Evolutionary conservation across 352 stramenopile species (phyloP).

Genomic region (Phytopythium aichiense): DNA sequence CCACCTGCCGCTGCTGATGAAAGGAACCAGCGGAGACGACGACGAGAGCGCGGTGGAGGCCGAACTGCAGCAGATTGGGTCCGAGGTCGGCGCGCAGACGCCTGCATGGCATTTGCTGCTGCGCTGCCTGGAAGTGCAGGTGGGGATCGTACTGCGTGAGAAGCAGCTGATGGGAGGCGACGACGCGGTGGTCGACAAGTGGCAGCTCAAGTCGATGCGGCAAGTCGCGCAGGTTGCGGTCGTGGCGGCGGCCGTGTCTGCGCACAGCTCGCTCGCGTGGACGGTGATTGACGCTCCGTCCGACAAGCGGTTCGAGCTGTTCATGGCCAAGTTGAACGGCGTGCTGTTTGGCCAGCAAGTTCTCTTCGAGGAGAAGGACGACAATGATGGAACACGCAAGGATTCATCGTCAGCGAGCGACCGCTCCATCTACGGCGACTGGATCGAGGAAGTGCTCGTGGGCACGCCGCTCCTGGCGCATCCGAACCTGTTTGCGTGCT

Average conservation of each 20-base stretch:
- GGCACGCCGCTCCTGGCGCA: constrained; percentile 47
- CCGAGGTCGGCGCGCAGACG: constrained; percentile 32
- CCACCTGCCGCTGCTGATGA: constrained; percentile 54
- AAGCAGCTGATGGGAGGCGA: constrained; percentile 28
- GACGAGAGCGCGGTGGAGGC: constrained; percentile 47
- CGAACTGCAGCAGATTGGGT: constrained; percentile 47
- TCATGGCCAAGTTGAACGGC: constrained; percentile 42
- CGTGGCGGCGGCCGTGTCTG: constrained; percentile 35
- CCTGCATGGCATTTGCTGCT: constrained; percentile 54
- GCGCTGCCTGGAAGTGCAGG: constrained; percentile 54
- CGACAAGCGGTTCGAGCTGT: constrained; percentile 42
- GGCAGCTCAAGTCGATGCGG: constrained; percentile 57
- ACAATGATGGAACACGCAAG: constrained; percentile 7
- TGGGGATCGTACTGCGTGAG: constrained; percentile 45
- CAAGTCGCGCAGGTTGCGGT: constrained; percentile 41
- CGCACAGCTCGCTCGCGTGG: constrained; percentile 37
- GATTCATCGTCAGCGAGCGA: constrained; percentile 10
- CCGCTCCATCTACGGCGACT: constrained; percentile 11
- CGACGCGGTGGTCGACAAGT: constrained; percentile 22
- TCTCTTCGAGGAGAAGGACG: constrained; percentile 62
- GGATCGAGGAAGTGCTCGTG: constrained; percentile 19
- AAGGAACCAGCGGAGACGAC: constrained; percentile 16
- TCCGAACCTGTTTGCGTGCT: constrained; percentile 45
- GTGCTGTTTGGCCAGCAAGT: constrained; percentile 73
- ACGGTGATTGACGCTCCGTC: constrained; percentile 31